A percentile compares a stretch with the other conserved stretches of the same genome.
phyloP scores from a whole-genome alignment of 208 protist species.

The Trichomonas vaginalis region DNA sequence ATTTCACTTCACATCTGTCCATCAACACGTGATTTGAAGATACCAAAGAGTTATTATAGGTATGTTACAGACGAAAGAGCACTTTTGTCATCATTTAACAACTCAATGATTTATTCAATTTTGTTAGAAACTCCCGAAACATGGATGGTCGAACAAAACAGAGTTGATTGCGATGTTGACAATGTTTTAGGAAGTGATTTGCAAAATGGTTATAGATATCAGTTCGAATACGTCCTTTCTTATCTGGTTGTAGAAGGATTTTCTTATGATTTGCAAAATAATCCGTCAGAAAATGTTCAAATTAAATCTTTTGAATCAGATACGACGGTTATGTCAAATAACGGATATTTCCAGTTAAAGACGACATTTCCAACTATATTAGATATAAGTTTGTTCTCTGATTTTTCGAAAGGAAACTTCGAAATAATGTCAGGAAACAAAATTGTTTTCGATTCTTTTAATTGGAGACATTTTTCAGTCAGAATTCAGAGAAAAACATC shows the following conservation, averaged over 20 bases:
- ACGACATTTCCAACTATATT: neutral
- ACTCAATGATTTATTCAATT: neutral
- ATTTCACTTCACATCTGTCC: neutral
- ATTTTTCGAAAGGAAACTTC: neutral
- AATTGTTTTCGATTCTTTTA: neutral
- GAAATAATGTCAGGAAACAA: neutral
- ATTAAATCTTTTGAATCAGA: neutral
- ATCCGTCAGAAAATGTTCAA: neutral
- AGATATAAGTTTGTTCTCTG: neutral
- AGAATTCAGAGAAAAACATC: neutral
- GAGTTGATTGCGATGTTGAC: neutral
- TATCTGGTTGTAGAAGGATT: neutral
- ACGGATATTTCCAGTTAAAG: conserved; percentile 15
- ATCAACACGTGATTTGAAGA: neutral
- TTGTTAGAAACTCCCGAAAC: neutral
- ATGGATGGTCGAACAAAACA: neutral
- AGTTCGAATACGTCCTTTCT: neutral
- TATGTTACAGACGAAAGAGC: neutral
- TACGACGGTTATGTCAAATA: conserved; percentile 14
- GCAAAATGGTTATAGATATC: neutral
- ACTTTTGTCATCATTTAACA: neutral
- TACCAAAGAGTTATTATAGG: neutral
- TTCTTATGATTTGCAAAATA: neutral
- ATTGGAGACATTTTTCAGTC: neutral
- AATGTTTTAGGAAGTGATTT: neutral